These are phyloP conservation scores for Apiotrichum porosum DNA, from an alignment of 1,284 basidiomycete genomes.

Conservation along the genomic window DNA sequence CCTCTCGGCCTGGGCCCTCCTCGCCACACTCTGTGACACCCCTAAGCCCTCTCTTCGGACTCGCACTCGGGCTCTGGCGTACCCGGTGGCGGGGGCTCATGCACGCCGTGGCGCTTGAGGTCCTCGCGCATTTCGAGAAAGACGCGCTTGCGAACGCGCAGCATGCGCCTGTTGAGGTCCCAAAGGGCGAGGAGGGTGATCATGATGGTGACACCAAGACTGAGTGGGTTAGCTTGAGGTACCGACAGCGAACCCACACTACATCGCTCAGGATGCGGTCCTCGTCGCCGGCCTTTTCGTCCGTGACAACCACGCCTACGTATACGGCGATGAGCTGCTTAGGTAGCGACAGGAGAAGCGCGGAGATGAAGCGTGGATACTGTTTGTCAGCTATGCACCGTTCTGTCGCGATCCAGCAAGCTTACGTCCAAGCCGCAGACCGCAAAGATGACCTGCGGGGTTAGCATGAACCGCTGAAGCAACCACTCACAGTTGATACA, in stretches of 20 bases:
- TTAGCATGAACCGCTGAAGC: not conserved
- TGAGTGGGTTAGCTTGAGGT: constrained; percentile 4
- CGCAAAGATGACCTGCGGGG: constrained; percentile 31
- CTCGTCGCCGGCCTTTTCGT: constrained; percentile 42
- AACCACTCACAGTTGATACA: constrained; percentile 39
- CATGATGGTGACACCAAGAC: constrained; percentile 20
- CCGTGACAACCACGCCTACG: constrained; percentile 54
- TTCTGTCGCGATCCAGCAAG: not conserved
- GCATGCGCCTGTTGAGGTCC: constrained; percentile 31
- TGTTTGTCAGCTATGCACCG: constrained; percentile 5
- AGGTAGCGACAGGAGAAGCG: constrained; percentile 43
- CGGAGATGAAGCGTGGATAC: constrained; percentile 39
- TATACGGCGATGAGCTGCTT: constrained; percentile 40
- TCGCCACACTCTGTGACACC: too few species aligned
- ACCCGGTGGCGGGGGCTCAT: constrained; percentile 8
- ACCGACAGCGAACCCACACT: too few species aligned
- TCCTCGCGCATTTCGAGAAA: constrained; percentile 27
- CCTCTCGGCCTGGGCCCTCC: too few species aligned
- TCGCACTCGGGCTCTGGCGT: not conserved
- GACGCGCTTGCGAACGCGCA: constrained; percentile 26
- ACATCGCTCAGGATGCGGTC: constrained; percentile 24
- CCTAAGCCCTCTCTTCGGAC: too few species aligned
- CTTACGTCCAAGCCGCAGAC: constrained; percentile 31
- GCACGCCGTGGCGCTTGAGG: constrained; percentile 16
- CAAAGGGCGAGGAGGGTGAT: constrained; percentile 27